Evolutionary conservation across 495 filamentous ascomycete species (phyloP).

Genomic region (Terfezia claveryi): DNA sequence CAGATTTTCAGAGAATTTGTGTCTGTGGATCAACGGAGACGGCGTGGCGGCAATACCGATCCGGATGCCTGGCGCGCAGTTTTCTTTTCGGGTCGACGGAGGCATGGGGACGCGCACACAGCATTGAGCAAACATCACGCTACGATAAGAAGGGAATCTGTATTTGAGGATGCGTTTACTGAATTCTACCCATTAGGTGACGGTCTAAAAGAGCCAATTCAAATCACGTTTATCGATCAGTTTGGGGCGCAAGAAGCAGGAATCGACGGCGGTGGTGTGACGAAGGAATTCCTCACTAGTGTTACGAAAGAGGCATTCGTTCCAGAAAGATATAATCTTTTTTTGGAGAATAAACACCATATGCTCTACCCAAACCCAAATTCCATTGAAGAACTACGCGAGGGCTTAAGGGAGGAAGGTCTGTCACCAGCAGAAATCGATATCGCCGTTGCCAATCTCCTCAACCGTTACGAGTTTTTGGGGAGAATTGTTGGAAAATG

Average conservation of each 20-base stretch:
- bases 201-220: slow-evolving; percentile 84
- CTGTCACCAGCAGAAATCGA: slow-evolving; percentile 30
- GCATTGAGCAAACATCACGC: slow-evolving; percentile 54
- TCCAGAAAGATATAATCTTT: slow-evolving; percentile 33
- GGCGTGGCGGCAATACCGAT: slow-evolving; percentile 55
- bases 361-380: slow-evolving; percentile 75
- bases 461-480: slow-evolving; percentile 72
- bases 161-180: slow-evolving; percentile 70
- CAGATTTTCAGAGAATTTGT: slow-evolving; percentile 92
- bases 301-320: slow-evolving; percentile 74
- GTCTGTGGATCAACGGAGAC: slow-evolving; percentile 49
- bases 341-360: slow-evolving; percentile 74
- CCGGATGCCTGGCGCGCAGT: slow-evolving; percentile 23
- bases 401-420: slow-evolving; percentile 32
- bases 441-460: slow-evolving; percentile 34
- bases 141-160: slow-evolving; percentile 51
- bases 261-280: slow-evolving; percentile 92
- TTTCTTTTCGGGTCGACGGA: not conserved
- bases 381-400: slow-evolving; percentile 49
- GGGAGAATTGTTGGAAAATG: slow-evolving; percentile 90
- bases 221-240: slow-evolving; percentile 88
- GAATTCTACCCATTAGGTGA: slow-evolving; percentile 67
- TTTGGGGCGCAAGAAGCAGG: slow-evolving; percentile 75
- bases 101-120: slow-evolving; percentile 21
- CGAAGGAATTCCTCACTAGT: slow-evolving; percentile 89